These are phyloP conservation scores for Daldinia grandis DNA, from an alignment of 495 filamentous ascomycete genomes.

Conservation along the genomic window DNA sequence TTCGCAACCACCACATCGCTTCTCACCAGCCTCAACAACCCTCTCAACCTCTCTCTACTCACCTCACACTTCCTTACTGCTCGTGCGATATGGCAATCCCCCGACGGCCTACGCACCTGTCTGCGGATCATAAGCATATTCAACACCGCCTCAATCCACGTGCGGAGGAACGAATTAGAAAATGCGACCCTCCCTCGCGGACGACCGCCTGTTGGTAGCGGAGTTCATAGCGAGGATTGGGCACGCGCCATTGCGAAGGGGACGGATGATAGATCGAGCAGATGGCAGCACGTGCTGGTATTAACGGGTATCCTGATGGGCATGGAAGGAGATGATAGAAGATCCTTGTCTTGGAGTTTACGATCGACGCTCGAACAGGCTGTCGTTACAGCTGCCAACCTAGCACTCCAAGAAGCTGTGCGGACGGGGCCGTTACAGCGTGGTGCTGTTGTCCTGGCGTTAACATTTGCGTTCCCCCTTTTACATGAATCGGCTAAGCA, in stretches of 20 bases:
- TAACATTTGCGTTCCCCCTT: slow-evolving; percentile 81
- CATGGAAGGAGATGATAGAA: slow-evolving; percentile 73
- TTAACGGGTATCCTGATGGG: slow-evolving; percentile 85
- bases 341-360: slow-evolving; percentile 67
- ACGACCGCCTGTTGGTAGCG: slow-evolving; percentile 55
- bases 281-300: slow-evolving; percentile 88
- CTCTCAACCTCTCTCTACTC: slow-evolving; percentile 87
- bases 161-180: slow-evolving; percentile 64
- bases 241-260: slow-evolving; percentile 82
- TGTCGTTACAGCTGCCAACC: slow-evolving; percentile 78
- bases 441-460: slow-evolving; percentile 71
- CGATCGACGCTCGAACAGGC: slow-evolving; percentile 78
- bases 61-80: slow-evolving; percentile 88
- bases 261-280: slow-evolving; percentile 79
- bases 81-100: slow-evolving; percentile 83
- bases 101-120: slow-evolving; percentile 74
- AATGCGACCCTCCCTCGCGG: slow-evolving; percentile 56
- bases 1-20: slow-evolving; percentile 83
- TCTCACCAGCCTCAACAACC: slow-evolving; percentile 84
- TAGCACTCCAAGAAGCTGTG: slow-evolving; percentile 66
- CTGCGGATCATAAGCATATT: slow-evolving; percentile 85
- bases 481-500: slow-evolving; percentile 66
- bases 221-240: slow-evolving; percentile 76
- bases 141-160: slow-evolving; percentile 78
- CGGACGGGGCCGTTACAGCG: slow-evolving; percentile 63